A percentile compares a stretch with the other conserved stretches of the same genome.
phyloP scores from a whole-genome alignment of 148 eudicot species.

The Bassia scoparia region DNA sequence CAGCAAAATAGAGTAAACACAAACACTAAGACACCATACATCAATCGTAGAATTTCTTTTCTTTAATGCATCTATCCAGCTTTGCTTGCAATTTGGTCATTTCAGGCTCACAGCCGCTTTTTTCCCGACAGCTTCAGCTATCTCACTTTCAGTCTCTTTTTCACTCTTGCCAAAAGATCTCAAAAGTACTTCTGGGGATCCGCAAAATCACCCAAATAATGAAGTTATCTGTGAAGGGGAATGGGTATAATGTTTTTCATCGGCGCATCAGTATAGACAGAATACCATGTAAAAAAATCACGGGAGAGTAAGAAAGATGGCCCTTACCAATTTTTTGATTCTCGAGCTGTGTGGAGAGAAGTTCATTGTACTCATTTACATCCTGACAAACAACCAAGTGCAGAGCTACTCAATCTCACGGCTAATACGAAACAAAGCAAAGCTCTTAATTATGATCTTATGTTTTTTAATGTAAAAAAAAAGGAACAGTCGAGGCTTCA shows the following conservation, averaged over 20 bases:
- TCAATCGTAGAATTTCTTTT: conserved; percentile 74
- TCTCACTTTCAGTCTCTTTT: conserved; percentile 66
- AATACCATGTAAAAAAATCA: neutral
- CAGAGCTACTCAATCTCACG: neutral
- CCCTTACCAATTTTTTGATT: conserved; percentile 70
- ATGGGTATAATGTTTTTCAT: neutral
- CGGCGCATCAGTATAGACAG: neutral
- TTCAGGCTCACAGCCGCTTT: conserved; percentile 53
- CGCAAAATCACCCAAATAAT: conserved; percentile 19
- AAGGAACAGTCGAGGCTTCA: conserved; percentile 68
- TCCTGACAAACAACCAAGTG: conserved; percentile 42
- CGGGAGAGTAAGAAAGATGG: neutral
- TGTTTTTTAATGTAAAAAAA: neutral
- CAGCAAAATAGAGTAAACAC: neutral
- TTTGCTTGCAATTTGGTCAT: conserved; percentile 68
- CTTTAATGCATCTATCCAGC: conserved; percentile 59
- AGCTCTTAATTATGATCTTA: neutral
- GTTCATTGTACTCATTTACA: conserved; percentile 82
- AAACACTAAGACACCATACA: conserved; percentile 38
- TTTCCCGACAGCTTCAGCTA: conserved; percentile 54
- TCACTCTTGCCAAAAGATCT: conserved; percentile 66
- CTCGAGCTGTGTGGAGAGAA: conserved; percentile 87
- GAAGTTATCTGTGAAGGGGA: neutral
- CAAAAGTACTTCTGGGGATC: too few relatives aligned
- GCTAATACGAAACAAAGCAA: neutral